phyloP scores from a whole-genome alignment of 805 yeast genomes.

The Pichia nanzhaoensis region DNA sequence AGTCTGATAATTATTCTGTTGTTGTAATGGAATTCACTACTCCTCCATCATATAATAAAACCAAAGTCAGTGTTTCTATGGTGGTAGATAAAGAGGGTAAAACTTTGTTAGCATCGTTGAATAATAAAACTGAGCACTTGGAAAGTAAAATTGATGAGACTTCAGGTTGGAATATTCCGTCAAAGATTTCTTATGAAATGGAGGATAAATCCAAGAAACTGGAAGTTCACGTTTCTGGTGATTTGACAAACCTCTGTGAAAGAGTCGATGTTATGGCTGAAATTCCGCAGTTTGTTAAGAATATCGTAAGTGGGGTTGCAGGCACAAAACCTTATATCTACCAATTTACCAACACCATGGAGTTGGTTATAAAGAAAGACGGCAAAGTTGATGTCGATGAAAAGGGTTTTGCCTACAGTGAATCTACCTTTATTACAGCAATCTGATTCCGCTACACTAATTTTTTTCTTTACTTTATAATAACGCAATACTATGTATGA shows the following conservation, averaged over 20 bases:
- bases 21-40: slow-evolving; percentile 94
- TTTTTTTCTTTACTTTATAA: no score
- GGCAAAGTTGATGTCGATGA: slow-evolving; percentile 41
- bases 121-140: slow-evolving; percentile 58
- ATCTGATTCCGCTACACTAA: slow-evolving; percentile 8
- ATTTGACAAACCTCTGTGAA: slow-evolving; percentile 59
- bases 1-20: slow-evolving; percentile 64
- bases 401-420: slow-evolving; percentile 63
- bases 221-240: slow-evolving; percentile 51
- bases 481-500: no score
- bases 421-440: slow-evolving; percentile 68
- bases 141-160: slow-evolving; percentile 57
- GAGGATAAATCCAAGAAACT: slow-evolving; percentile 33
- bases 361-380: slow-evolving; percentile 30
- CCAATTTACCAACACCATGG: slow-evolving; percentile 70
- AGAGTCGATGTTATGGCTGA: slow-evolving; percentile 98
- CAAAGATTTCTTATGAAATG: slow-evolving; percentile 51
- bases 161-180: slow-evolving; percentile 91
- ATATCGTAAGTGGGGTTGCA: slow-evolving; percentile 87
- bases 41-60: slow-evolving; percentile 79
- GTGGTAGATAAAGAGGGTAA: slow-evolving; percentile 60
- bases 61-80: slow-evolving; percentile 75
- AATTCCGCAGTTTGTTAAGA: slow-evolving; percentile 89
- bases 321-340: slow-evolving; percentile 97
- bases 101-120: slow-evolving; percentile 50